Conservation (phyloP, 345 rosid genomes). For the Hibiscus trionum region DNA sequence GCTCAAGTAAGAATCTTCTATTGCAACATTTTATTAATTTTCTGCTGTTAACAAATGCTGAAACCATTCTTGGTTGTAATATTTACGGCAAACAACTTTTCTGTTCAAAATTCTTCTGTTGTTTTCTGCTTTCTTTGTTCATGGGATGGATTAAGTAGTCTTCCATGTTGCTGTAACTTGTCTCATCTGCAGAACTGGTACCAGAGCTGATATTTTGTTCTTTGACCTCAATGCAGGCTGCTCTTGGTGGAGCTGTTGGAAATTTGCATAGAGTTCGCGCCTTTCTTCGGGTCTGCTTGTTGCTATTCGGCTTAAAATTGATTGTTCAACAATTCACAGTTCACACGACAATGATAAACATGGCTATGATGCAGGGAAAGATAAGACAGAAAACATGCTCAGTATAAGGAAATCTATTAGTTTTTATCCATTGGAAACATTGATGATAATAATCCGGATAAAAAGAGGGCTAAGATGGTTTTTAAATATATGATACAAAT, state of each 20-base stretch:
- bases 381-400: too few relatives aligned
- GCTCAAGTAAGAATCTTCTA: constrained; percentile 54
- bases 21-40: constrained; percentile 1
- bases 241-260: constrained; percentile 97
- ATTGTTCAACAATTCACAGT: neutral
- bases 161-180: neutral
- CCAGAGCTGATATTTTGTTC: constrained; percentile 10
- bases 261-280: constrained; percentile 87
- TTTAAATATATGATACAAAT: too few relatives aligned
- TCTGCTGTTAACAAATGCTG: constrained; percentile 4
- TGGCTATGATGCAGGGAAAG: too few relatives aligned
- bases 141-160: neutral
- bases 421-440: too few relatives aligned
- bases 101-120: neutral
- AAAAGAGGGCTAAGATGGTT: too few relatives aligned
- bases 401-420: too few relatives aligned
- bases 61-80: neutral
- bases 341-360: too few relatives aligned
- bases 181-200: neutral
- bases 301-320: constrained; percentile 10
- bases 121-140: neutral
- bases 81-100: neutral
- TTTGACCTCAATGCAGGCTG: constrained; percentile 49
- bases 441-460: too few relatives aligned
- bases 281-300: constrained; percentile 81